Evolutionary conservation across 2,329 filamentous ascomycete genomes (phyloP).

Genomic region (Xylaria sp.): DNA sequence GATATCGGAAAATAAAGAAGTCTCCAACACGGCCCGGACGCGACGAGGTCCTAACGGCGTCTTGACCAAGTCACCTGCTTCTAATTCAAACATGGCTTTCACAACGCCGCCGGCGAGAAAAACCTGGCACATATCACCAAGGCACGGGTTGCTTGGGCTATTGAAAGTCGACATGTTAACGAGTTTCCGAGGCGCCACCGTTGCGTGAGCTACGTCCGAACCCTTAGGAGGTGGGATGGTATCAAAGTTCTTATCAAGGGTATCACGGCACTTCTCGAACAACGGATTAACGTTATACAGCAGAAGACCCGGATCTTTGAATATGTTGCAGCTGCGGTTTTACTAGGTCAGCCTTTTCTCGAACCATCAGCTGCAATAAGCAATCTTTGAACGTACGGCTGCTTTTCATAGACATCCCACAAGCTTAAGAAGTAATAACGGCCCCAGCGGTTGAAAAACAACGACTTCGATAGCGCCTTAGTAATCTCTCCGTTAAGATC

Average conservation of each 20-base stretch:
- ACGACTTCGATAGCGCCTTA: slow-evolving; percentile 56
- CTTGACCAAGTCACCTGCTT: slow-evolving; percentile 58
- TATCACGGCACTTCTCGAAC: slow-evolving; percentile 62
- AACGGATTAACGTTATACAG: slow-evolving; percentile 65
- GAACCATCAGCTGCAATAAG: neutral
- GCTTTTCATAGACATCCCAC: slow-evolving; percentile 65
- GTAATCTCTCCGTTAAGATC: slow-evolving; percentile 66
- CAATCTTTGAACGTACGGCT: slow-evolving; percentile 52
- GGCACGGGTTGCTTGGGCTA: slow-evolving; percentile 59
- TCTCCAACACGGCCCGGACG: slow-evolving; percentile 64
- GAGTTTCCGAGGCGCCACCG: neutral
- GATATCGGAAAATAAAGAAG: slow-evolving; percentile 52
- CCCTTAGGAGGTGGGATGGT: slow-evolving; percentile 56
- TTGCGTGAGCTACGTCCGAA: slow-evolving; percentile 36
- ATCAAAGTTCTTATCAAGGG: slow-evolving; percentile 63
- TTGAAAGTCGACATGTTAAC: slow-evolving; percentile 52
- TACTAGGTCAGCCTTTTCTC: slow-evolving; percentile 6
- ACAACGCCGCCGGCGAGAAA: slow-evolving; percentile 55
- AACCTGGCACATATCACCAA: slow-evolving; percentile 62
- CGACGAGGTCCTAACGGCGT: slow-evolving; percentile 62
- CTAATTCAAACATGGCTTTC: slow-evolving; percentile 57
- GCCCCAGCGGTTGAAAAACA: slow-evolving; percentile 64
- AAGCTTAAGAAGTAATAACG: slow-evolving; percentile 68
- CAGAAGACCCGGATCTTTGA: slow-evolving; percentile 69
- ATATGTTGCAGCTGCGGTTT: slow-evolving; percentile 63